Percentiles rank a stretch among this genome's conserved stretches.
phyloP scores from a whole-genome alignment of 331 rosid species.

The Malus hybrid region DNA sequence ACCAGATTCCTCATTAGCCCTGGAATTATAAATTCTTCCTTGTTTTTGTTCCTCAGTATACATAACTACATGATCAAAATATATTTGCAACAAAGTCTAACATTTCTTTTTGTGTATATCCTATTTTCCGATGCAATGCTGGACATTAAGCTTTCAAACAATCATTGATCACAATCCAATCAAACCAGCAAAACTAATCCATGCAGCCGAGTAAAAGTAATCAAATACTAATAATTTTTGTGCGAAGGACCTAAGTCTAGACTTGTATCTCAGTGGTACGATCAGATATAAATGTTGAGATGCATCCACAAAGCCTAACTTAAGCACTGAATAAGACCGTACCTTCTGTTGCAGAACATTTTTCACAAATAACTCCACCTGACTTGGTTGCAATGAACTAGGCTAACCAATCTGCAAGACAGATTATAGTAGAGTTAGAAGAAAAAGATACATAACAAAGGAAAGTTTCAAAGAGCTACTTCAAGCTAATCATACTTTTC shows the following conservation, averaged over 20 bases:
- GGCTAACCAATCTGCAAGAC: slow-evolving; percentile 84
- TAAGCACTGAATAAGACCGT: not conserved
- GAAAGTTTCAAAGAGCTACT: slow-evolving; percentile 7
- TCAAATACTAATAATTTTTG: not conserved
- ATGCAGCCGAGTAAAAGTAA: not conserved
- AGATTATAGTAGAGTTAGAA: slow-evolving; percentile 10
- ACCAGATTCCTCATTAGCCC: not conserved
- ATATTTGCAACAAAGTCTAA: not conserved
- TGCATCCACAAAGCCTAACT: not conserved
- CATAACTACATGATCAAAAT: not conserved
- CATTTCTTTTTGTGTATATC: not conserved
- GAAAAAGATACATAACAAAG: slow-evolving; percentile 8
- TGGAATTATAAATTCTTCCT: not conserved
- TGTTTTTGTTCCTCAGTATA: not conserved
- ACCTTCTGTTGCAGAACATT: slow-evolving; percentile 77
- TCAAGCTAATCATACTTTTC: not conserved
- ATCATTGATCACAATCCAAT: not conserved
- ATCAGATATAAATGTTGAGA: not conserved
- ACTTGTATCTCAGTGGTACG: not conserved
- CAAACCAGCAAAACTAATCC: not conserved
- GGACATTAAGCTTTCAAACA: not conserved
- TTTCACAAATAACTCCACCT: slow-evolving; percentile 62
- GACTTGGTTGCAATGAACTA: slow-evolving; percentile 73
- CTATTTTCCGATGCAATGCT: not conserved
- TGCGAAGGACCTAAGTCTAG: not conserved